Evolutionary conservation across 257 asterid genomes (phyloP).

Genomic region (Penstemon barbatus): DNA sequence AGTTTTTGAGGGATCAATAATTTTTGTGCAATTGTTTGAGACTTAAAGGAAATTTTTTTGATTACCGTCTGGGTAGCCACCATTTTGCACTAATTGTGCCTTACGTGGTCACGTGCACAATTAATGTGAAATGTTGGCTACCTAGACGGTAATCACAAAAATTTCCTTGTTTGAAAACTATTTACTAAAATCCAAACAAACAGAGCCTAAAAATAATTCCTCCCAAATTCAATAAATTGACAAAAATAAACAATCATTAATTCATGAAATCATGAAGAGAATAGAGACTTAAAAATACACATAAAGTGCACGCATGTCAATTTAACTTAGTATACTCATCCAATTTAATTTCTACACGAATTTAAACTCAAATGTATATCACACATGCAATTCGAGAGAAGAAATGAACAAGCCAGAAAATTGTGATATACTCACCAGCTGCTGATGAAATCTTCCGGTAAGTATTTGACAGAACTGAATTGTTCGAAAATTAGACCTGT

Average conservation of each 20-base stretch:
- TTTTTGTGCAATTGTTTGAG: too few relatives aligned
- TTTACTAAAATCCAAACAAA: not conserved
- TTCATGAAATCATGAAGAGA: not conserved
- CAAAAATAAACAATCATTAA: not conserved
- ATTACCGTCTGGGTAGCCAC: too few relatives aligned
- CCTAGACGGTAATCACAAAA: not conserved
- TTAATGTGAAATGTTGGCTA: too few relatives aligned
- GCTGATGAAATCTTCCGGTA: conserved; percentile 28
- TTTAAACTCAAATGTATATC: not conserved
- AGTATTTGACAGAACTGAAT: conserved; percentile 44
- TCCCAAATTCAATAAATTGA: not conserved
- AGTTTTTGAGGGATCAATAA: too few relatives aligned
- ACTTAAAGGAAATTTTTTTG: too few relatives aligned
- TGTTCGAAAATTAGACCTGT: conserved; percentile 40
- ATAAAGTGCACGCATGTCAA: not conserved
- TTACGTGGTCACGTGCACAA: too few relatives aligned
- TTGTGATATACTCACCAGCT: conserved; percentile 30
- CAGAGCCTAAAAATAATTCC: not conserved
- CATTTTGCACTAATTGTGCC: too few relatives aligned
- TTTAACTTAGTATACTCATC: not conserved
- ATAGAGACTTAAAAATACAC: not conserved
- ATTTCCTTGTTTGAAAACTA: not conserved
- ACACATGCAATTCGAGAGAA: not conserved
- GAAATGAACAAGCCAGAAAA: not conserved
- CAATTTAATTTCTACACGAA: not conserved